Base-by-base conservation (phyloP, 148 eudicot genomes). In the Chenopodium quinoa region DNA sequence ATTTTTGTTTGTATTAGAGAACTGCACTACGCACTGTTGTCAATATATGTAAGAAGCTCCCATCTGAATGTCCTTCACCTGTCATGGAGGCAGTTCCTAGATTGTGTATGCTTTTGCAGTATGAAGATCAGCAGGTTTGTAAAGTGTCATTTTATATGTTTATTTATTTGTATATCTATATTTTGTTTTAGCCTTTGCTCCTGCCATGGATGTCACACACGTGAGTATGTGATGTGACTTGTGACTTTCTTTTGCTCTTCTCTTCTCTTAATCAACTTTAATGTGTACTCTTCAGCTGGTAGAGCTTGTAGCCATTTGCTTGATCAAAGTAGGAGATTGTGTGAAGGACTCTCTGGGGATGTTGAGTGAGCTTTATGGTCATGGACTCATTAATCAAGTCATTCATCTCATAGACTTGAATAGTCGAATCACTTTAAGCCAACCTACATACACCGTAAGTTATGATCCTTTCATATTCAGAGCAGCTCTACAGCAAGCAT, bases 11-110 rank as follows among this genome's bases (percentile, higher is more conserved):
- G 50, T 44, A 12, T 46, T 77, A 95, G 99, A 91, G 97, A 85
- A 93, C 91, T 82, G 99, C 99, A 37, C 92, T 95, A 78, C 90
- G 92, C 31, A 88, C 94, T 78, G 95, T 90, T 83, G 97, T 88
- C 73, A 95, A 95, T 77, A 90, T 93, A 82, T 95, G 97, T 77
- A 89, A 91, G 91, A 88, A 91, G 81, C 93, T 93, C 82, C 94
- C 97, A 74, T 87, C 97, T 75, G 92, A 90, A 83, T 80, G 76
- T 82, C 86, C 92, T 79, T 77, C 93, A 82, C 84, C 79, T 79
- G 84, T 92, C 88, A 92, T 90, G 90, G 98, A 93, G 80, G 94
- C 97, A 60, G 91, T 95, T 80, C 99, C 99, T 60, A 88, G 80
- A 52, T 87, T 95, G 90, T 92, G 97, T 86, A 88, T 85, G 86